These are phyloP conservation scores for Sabuloglossum arenarium DNA, from an alignment of 495 filamentous ascomycete species.

Conservation along the genomic window DNA sequence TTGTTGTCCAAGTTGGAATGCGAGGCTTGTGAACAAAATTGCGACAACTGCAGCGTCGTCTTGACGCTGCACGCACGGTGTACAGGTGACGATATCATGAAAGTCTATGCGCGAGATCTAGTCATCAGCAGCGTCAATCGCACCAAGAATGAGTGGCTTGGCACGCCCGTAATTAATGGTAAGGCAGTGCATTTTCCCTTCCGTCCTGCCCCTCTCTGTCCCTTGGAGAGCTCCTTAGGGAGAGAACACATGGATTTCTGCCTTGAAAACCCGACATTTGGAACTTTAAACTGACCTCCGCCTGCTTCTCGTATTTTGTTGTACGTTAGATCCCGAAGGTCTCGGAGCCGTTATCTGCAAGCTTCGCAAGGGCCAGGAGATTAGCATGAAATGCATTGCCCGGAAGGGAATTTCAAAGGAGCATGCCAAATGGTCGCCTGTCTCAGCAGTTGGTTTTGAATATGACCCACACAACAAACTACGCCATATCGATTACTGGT, in stretches of 20 bases:
- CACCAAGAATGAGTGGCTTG: constrained; percentile 51
- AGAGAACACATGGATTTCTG: neutral
- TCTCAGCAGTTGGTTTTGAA: constrained; percentile 83
- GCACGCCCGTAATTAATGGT: constrained; percentile 55
- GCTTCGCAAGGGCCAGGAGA: constrained; percentile 66
- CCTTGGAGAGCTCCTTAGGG: neutral
- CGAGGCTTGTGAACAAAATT: constrained; percentile 71
- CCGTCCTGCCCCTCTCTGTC: neutral
- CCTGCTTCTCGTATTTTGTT: neutral
- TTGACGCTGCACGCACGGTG: constrained; percentile 69
- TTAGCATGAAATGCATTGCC: constrained; percentile 75
- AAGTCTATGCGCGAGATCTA: constrained; percentile 75
- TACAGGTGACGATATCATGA: constrained; percentile 62
- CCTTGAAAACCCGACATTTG: neutral
- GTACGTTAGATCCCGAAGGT: constrained; percentile 41
- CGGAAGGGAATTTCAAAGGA: constrained; percentile 99
- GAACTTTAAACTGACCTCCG: neutral
- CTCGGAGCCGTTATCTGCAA: constrained; percentile 73
- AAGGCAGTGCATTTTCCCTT: neutral
- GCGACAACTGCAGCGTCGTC: constrained; percentile 70
- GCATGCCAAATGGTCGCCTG: constrained; percentile 92
- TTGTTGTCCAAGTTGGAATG: constrained; percentile 86
- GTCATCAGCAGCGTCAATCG: constrained; percentile 33
- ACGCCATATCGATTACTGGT: constrained; percentile 79
- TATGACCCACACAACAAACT: constrained; percentile 95